A percentile compares a stretch with the other conserved stretches of the same genome.
phyloP scores from a whole-genome alignment of 345 rosid species.

The Citrus trifoliata region DNA sequence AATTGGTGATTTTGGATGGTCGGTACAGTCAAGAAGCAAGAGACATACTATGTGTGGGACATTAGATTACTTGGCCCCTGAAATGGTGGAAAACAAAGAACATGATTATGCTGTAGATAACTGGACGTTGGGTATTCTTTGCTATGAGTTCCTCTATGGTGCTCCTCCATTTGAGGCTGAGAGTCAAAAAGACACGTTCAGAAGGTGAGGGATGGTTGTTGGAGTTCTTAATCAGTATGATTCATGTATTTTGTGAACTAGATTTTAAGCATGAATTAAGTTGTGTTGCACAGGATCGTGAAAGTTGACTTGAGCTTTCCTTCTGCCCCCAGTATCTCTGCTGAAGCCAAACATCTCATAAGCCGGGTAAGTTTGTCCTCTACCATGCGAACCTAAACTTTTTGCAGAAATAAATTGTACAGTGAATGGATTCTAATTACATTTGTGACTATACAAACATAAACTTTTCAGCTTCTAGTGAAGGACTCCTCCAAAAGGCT shows the following conservation, averaged over 20 bases:
- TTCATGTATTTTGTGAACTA: neutral
- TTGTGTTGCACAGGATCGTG: conserved; percentile 54
- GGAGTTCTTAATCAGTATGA: neutral
- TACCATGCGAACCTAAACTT: neutral
- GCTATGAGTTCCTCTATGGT: conserved; percentile 95
- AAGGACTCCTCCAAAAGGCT: conserved; percentile 83
- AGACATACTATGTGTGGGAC: conserved; percentile 98
- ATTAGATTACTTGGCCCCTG: conserved; percentile 91
- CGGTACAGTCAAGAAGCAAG: conserved; percentile 91
- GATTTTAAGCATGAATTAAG: conserved; percentile 1
- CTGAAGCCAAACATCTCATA: conserved; percentile 73
- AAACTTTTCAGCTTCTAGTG: conserved; percentile 70
- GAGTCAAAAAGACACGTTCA: conserved; percentile 77
- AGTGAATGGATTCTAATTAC: neutral
- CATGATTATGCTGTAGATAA: conserved; percentile 94
- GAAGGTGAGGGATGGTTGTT: conserved; percentile 40
- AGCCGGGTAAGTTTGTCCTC: conserved; percentile 37
- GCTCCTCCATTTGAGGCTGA: conserved; percentile 92
- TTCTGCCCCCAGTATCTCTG: conserved; percentile 48
- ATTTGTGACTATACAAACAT: neutral
- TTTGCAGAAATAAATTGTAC: neutral
- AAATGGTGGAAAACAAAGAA: conserved; percentile 90
- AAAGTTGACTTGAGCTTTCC: conserved; percentile 85
- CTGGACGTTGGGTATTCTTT: conserved; percentile 90
- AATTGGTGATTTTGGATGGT: conserved; percentile 98